phyloP scores from a whole-genome alignment of 2,329 filamentous ascomycete genomes.

The Amylocarpus encephaloides region DNA sequence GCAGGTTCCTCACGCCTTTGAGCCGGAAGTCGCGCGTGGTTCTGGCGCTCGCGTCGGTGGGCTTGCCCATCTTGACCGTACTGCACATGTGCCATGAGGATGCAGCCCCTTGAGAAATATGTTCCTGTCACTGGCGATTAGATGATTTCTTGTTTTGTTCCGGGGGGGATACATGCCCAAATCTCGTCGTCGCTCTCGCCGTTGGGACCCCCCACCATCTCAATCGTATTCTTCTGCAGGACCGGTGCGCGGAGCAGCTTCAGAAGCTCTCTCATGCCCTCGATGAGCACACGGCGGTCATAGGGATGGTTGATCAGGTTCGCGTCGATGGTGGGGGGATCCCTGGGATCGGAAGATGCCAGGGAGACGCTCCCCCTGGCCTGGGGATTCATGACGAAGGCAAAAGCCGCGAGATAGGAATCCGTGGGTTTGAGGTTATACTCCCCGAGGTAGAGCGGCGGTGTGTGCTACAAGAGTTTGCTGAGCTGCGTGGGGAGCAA shows the following conservation, averaged over 20 bases:
- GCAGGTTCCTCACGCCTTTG: slow-evolving; percentile 41
- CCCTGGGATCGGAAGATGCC: slow-evolving; percentile 53
- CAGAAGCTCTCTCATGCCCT: slow-evolving; percentile 40
- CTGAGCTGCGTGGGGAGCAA: not conserved
- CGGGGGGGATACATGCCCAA: slow-evolving; percentile 12
- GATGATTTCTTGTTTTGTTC: not conserved
- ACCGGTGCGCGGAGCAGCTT: slow-evolving; percentile 37
- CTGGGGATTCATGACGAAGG: slow-evolving; percentile 49
- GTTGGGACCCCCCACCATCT: slow-evolving; percentile 37
- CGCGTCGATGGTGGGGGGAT: slow-evolving; percentile 56
- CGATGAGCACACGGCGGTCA: slow-evolving; percentile 45
- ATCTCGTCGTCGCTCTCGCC: slow-evolving; percentile 49
- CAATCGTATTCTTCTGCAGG: slow-evolving; percentile 40
- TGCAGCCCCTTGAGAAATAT: slow-evolving; percentile 39
- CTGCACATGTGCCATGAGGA: slow-evolving; percentile 51
- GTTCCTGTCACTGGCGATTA: slow-evolving; percentile 25
- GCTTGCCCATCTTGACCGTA: slow-evolving; percentile 50
- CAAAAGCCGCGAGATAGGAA: slow-evolving; percentile 39
- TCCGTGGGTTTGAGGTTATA: slow-evolving; percentile 31
- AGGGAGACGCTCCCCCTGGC: slow-evolving; percentile 57
- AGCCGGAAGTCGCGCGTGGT: slow-evolving; percentile 46
- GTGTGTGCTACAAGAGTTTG: slow-evolving; percentile 14
- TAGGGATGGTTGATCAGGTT: slow-evolving; percentile 52
- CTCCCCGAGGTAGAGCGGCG: slow-evolving; percentile 32
- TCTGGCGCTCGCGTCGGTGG: slow-evolving; percentile 36